Conservation (phyloP, 2,329 filamentous ascomycete genomes). For the Fusarium sp. region DNA sequence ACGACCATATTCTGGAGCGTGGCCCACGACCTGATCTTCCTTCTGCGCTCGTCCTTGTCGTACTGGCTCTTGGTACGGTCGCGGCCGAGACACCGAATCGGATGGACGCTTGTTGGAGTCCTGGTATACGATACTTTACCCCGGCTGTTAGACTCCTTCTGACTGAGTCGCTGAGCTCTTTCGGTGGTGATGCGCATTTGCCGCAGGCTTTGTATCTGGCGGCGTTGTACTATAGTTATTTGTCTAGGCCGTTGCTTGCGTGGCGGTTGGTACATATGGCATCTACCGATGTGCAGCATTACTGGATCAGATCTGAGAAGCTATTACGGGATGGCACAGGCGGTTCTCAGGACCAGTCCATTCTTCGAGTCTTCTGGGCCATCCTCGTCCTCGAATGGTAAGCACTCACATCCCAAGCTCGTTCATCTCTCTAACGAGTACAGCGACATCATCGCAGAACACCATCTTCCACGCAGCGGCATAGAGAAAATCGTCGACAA, state of each 20-base stretch:
- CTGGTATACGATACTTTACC: slow-evolving; percentile 25
- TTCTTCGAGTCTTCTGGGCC: slow-evolving; percentile 34
- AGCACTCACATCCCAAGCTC: rapidly evolving
- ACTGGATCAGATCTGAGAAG: slow-evolving; percentile 39
- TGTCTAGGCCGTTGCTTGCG: slow-evolving; percentile 34
- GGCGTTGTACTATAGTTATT: slow-evolving; percentile 38
- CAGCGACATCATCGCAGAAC: slow-evolving; percentile 38
- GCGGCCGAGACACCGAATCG: slow-evolving; percentile 23
- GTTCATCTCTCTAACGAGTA: rapidly evolving
- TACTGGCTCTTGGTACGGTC: slow-evolving; percentile 27
- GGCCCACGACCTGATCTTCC: slow-evolving; percentile 16
- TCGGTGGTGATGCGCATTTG: slow-evolving; percentile 31
- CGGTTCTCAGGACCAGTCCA: slow-evolving; percentile 34
- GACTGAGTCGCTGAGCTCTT: slow-evolving; percentile 30
- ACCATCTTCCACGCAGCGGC: slow-evolving; percentile 35
- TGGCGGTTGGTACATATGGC: slow-evolving; percentile 39
- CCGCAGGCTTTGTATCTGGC: slow-evolving; percentile 35
- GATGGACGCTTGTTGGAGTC: slow-evolving; percentile 21
- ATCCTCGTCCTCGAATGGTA: slow-evolving; percentile 37
- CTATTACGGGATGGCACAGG: slow-evolving; percentile 15
- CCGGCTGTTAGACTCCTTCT: slow-evolving; percentile 24
- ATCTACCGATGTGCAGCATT: slow-evolving; percentile 37
- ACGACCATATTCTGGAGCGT: slow-evolving; percentile 4
- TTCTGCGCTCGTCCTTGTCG: slow-evolving; percentile 22
- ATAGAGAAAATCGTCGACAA: slow-evolving; percentile 41